phyloP scores from a whole-genome alignment of 1,284 basidiomycete genomes.

The Leccinum angustisporum region DNA sequence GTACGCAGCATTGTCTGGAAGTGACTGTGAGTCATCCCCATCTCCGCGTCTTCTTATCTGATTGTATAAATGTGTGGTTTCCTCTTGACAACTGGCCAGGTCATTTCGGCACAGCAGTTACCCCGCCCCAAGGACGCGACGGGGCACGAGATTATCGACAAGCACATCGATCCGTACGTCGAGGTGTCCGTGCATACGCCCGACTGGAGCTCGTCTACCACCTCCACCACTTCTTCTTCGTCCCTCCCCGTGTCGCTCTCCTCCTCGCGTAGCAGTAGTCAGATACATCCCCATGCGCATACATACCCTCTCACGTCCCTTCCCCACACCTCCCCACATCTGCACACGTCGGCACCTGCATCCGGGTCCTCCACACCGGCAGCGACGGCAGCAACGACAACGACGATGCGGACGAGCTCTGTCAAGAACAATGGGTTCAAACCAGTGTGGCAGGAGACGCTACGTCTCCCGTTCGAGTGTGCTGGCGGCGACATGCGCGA shows the following conservation, averaged over 20 bases:
- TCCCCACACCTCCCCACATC: not conserved
- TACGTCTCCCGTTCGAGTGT: slow-evolving; percentile 72
- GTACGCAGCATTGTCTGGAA: slow-evolving; percentile 63
- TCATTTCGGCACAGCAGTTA: slow-evolving; percentile 94
- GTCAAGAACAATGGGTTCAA: slow-evolving; percentile 89
- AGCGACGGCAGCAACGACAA: slow-evolving; percentile 36
- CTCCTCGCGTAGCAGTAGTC: not conserved
- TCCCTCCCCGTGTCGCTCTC: slow-evolving; percentile 18
- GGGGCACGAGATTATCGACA: slow-evolving; percentile 63
- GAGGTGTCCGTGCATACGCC: slow-evolving; percentile 79
- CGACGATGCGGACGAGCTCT: slow-evolving; percentile 55
- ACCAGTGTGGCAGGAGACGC: slow-evolving; percentile 79
- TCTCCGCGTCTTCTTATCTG: not conserved
- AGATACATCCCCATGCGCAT: not conserved
- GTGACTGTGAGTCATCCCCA: slow-evolving; percentile 48
- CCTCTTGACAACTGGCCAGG: slow-evolving; percentile 35
- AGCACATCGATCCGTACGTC: slow-evolving; percentile 70
- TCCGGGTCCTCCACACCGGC: slow-evolving; percentile 12
- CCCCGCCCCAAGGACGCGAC: slow-evolving; percentile 70
- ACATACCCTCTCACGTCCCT: not conserved
- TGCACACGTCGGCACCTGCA: not conserved
- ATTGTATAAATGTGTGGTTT: slow-evolving; percentile 3
- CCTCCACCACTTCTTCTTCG: not conserved
- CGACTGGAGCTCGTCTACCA: slow-evolving; percentile 49
- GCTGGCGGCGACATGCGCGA: slow-evolving; percentile 72